Base-by-base conservation (phyloP, 345 rosid genomes). In the Kandelia obovata region DNA sequence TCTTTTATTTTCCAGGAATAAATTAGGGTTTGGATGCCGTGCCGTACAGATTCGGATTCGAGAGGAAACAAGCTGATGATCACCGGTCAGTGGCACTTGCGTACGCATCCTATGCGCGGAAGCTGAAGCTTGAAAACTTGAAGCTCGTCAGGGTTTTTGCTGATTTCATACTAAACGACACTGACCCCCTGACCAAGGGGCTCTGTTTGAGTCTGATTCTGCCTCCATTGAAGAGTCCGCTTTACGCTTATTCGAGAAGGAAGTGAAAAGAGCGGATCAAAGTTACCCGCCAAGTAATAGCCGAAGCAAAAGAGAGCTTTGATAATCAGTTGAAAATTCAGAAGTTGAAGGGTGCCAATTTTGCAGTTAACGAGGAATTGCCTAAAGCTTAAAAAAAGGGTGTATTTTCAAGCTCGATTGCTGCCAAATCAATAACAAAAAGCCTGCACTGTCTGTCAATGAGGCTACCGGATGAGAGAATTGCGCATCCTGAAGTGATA, bases 401-500 rank as follows among this genome's bases (percentile, higher is more conserved):
- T 5, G 99, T 98, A 0, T 95, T 92, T 71, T 87, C 99, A 16
- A 92, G 97, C 68, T 81, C 92, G 76, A 95, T 95, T 58, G 98
- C 98, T 21, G 99, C 99, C 0, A 95, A 95, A 79, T 92, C 99
- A 0, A 92, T 90, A 25, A 98, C 99, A 0, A 95, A 92, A 66
- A 90, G 99, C 57, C 71, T 95, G 86, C 96, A 92, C 80, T 95
- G 99, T 65, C 83, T 95, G 55, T 83, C 99, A 0, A 95, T 95
- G 99, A 84, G 96, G 83, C 64, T 92, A 78, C 90, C 92, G 99
- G 98, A 92, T 76, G 98, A 95, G 84, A 83, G 98, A 61, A 92
- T 95, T 5, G 90, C 97, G 0, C 89, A 84, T 66, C 94, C 98
- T 0, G 97, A 87, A 71, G 21, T 88, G 90, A 72, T 95, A 95